Conservation (phyloP, 306 rosid species). For the Fagus crenata region DNA sequence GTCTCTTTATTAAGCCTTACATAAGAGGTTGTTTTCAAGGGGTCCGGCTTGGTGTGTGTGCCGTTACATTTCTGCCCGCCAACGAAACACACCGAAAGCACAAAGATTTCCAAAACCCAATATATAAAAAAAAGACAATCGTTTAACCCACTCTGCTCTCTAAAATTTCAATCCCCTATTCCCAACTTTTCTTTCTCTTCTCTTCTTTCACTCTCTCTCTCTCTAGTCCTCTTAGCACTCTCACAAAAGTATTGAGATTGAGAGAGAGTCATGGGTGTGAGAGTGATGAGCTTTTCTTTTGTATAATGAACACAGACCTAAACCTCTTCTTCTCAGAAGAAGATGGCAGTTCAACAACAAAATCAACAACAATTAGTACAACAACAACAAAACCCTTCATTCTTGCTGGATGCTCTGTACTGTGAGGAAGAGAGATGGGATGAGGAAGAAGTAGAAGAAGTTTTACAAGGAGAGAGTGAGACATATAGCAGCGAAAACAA, state of each 20-base stretch:
- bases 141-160: constrained; percentile 60
- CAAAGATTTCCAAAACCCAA: constrained; percentile 33
- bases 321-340: constrained; percentile 66
- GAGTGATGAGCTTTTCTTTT: constrained; percentile 39
- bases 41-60: constrained; percentile 75
- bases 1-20: constrained; percentile 36
- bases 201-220: constrained; percentile 22
- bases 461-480: constrained; percentile 33
- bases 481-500: constrained; percentile 10
- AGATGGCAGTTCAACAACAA: constrained; percentile 57
- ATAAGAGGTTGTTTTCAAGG: constrained; percentile 56
- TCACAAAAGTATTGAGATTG: neutral
- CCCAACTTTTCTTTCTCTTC: constrained; percentile 13
- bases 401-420: constrained; percentile 63
- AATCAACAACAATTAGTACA: constrained; percentile 24
- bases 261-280: constrained; percentile 32
- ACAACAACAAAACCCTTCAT: constrained; percentile 32
- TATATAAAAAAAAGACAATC: constrained; percentile 59
- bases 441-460: constrained; percentile 40
- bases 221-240: neutral
- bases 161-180: constrained; percentile 29
- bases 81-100: constrained; percentile 83
- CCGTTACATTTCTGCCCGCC: constrained; percentile 72
- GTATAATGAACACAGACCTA: constrained; percentile 52
- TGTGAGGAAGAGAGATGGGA: constrained; percentile 78